Evolutionary conservation across 257 asterid species (phyloP), one percentile per base, ranked within the genome.

Genomic region (Penstemon barbatus): DNA sequence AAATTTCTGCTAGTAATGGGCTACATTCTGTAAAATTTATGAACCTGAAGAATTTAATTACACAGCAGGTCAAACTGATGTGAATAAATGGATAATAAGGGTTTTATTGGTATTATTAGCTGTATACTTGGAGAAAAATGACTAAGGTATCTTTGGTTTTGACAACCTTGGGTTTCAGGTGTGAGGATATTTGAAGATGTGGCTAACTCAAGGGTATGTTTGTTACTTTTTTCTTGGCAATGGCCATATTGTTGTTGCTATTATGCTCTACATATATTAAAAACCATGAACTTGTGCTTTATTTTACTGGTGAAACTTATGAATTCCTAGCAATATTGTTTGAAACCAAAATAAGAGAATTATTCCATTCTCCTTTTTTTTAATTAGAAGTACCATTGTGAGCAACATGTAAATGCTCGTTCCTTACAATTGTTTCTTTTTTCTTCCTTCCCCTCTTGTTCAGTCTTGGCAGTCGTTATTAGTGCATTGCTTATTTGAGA

Each of bases 131-230:
- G 50, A 51, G 61, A 63, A 60, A 49, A 36, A n/a, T 69, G 51
- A 51, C 62, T 69, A 36, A 50, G 18, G 37, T 75, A 57, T 53
- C 42, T 68, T 55, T 40, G 43, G 79, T 72, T 66, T 69, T 61
- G 38, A 57, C 60, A 58, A 55, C 45, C 44, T 67, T 72, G 57
- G 75, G 75, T 81, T 79, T 75, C 89, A 94, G 99, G 98, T 78
- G 97, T 89, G 79, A 87, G 99, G 77, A 82, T 94, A 80, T 85
- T 94, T 81, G 99, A 94, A 87, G 99, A 91, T 73, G 78, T 80
- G 51, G 84, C 88, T 45, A 79, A 84, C 82, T 73, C 87, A 62
- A 82, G 81, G 99, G 99, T 94, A 87, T 61, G 8, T 7, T 25
- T 50, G 40, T 62, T 15, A 18, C 10, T 42, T 63, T 25, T 25